A percentile compares a stretch with the other conserved stretches of the same genome.
phyloP scores from a whole-genome alignment of 306 rosid genomes.

The Fragaria iinumae region DNA sequence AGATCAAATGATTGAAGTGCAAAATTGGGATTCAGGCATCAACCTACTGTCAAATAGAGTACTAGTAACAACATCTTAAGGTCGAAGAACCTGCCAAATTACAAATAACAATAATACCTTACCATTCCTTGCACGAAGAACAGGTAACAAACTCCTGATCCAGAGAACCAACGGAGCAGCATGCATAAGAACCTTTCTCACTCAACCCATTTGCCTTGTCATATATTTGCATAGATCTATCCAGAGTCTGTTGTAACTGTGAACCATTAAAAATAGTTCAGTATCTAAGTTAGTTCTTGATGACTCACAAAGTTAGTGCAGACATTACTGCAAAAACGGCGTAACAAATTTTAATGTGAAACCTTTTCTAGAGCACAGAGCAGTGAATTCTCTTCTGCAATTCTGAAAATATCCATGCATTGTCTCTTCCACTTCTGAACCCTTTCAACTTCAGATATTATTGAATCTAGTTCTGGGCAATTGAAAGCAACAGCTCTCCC shows the following conservation, averaged over 20 bases:
- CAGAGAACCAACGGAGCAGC: slow-evolving; percentile 47
- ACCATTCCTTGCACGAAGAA: slow-evolving; percentile 77
- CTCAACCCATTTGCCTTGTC: slow-evolving; percentile 37
- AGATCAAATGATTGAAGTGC: slow-evolving; percentile 4
- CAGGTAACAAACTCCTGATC: slow-evolving; percentile 58
- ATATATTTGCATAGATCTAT: slow-evolving; percentile 58
- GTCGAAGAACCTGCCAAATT: not conserved
- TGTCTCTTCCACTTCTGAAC: slow-evolving; percentile 79
- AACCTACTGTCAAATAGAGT: slow-evolving; percentile 16
- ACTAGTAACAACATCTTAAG: not conserved
- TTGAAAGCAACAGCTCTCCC: slow-evolving; percentile 63
- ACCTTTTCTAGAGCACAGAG: slow-evolving; percentile 69
- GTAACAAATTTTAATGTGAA: not conserved
- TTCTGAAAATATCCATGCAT: slow-evolving; percentile 47
- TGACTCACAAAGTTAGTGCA: not conserved
- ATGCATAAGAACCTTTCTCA: slow-evolving; percentile 40
- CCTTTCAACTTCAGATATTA: slow-evolving; percentile 73
- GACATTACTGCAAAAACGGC: not conserved
- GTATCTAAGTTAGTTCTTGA: not conserved
- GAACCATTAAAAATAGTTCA: slow-evolving; percentile 19
- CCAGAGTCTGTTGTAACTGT: slow-evolving; percentile 64
- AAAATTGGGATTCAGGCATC: slow-evolving; percentile 19
- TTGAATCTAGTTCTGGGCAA: slow-evolving; percentile 64
- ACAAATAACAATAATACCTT: slow-evolving; percentile 37
- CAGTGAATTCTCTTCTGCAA: slow-evolving; percentile 51